These are phyloP conservation scores for Pythium monospermum DNA, from an alignment of 352 stramenopile species.

Conservation along the genomic window DNA sequence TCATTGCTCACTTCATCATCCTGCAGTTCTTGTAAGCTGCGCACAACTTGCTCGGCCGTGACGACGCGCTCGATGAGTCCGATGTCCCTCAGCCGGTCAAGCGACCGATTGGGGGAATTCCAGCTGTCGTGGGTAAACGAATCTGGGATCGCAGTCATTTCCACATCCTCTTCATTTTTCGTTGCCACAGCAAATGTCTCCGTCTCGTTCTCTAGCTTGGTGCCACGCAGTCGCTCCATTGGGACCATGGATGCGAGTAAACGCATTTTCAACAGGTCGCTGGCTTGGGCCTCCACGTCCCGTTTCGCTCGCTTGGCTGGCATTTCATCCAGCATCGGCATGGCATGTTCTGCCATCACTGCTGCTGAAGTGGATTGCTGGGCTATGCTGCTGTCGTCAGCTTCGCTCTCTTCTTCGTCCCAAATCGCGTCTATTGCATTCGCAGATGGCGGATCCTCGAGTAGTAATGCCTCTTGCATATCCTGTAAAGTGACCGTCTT, in stretches of 20 bases:
- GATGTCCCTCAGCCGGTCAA: conserved; percentile 27
- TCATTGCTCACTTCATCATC: conserved; percentile 68
- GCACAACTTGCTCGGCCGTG: conserved; percentile 17
- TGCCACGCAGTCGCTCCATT: too few species aligned
- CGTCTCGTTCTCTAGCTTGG: too few species aligned
- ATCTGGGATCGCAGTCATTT: not conserved
- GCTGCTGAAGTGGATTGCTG: too few species aligned
- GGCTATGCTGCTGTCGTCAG: too few species aligned
- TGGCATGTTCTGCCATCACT: not conserved
- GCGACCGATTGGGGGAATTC: not conserved
- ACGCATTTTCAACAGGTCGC: conserved; percentile 12
- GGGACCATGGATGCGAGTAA: conserved; percentile 15
- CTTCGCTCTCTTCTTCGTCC: not conserved
- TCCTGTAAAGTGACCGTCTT: conserved; percentile 52
- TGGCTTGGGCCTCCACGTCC: not conserved
- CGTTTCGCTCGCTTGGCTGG: not conserved
- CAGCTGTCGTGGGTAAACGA: not conserved
- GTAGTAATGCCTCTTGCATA: conserved; percentile 45
- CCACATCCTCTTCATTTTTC: not conserved
- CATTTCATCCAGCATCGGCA: not conserved
- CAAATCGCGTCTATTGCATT: not conserved
- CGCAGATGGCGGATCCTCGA: conserved; percentile 37
- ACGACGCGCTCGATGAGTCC: conserved; percentile 40
- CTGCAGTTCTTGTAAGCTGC: conserved; percentile 22
- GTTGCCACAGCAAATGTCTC: too few species aligned